These are phyloP conservation scores for Melanogaster broomeanus DNA, from an alignment of 768 basidiomycete genomes.

Conservation along the genomic window DNA sequence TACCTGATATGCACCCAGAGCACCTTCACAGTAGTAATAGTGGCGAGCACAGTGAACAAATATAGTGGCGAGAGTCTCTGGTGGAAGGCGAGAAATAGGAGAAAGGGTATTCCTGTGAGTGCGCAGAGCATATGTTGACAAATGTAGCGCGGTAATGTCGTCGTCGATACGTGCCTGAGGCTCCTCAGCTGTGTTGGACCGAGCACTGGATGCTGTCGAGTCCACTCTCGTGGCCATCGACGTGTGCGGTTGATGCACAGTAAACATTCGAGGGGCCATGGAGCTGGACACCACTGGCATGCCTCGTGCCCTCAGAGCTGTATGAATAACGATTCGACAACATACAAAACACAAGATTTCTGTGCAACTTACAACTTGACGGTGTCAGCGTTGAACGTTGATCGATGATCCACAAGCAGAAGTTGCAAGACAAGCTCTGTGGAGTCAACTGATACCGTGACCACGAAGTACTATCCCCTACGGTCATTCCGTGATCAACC, in stretches of 20 bases:
- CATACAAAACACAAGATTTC: not conserved
- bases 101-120: constrained; percentile 16
- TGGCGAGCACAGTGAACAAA: constrained; percentile 15
- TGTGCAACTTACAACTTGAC: not conserved
- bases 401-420: not conserved
- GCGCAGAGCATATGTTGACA: constrained; percentile 15
- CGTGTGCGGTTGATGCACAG: not conserved
- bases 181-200: not conserved
- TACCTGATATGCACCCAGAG: not conserved
- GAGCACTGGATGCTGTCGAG: not conserved
- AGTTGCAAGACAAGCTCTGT: not conserved
- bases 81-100: constrained; percentile 19
- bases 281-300: not conserved
- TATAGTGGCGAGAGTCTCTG: constrained; percentile 21
- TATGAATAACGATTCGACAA: not conserved
- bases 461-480: no score
- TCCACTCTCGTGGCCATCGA: not conserved
- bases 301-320: no score
- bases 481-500: no score
- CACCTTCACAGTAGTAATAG: not conserved
- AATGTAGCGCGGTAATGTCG: constrained; percentile 12
- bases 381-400: not conserved
- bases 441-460: no score
- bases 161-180: constrained; percentile 16
- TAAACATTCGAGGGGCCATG: not conserved